Percentiles rank a stretch among this genome's conserved stretches.
phyloP scores from a whole-genome alignment of 345 rosid genomes.

The Hibiscus syriacus region DNA sequence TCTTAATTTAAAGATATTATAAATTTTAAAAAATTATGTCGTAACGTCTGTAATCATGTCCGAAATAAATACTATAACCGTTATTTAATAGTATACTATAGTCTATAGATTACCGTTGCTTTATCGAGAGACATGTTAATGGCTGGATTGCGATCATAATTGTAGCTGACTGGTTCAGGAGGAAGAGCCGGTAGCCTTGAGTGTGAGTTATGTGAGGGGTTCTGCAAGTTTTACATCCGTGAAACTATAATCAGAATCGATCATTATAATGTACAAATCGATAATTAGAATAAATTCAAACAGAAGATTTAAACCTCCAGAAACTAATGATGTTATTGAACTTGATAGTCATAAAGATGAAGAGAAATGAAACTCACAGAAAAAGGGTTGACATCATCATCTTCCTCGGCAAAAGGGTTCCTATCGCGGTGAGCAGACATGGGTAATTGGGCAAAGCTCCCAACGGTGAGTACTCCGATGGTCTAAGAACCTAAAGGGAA shows the following conservation, averaged over 20 bases:
- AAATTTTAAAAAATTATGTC: too few relatives aligned
- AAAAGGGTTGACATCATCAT: slow-evolving; percentile 81
- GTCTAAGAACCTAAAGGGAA: too few relatives aligned
- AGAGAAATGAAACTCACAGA: slow-evolving; percentile 43
- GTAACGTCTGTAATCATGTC: too few relatives aligned
- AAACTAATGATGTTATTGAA: too few relatives aligned
- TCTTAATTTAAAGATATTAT: too few relatives aligned
- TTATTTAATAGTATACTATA: too few relatives aligned
- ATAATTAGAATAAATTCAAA: too few relatives aligned
- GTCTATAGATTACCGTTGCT: slow-evolving; percentile 16
- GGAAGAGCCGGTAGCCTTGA: slow-evolving; percentile 93
- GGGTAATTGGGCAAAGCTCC: not conserved
- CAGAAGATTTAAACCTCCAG: too few relatives aligned
- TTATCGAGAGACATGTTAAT: slow-evolving; percentile 74
- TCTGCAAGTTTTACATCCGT: slow-evolving; percentile 40
- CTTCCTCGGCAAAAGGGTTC: slow-evolving; percentile 81
- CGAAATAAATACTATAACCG: too few relatives aligned
- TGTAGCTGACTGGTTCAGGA: slow-evolving; percentile 68
- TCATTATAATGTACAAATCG: too few relatives aligned
- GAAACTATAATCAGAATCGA: too few relatives aligned
- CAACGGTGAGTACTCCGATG: not conserved
- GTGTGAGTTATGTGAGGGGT: slow-evolving; percentile 54
- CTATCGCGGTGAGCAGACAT: slow-evolving; percentile 75
- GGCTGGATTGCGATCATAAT: slow-evolving; percentile 59
- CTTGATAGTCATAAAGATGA: not conserved